Evolutionary conservation across 768 basidiomycete genomes (phyloP).

Genomic region (Amanita jacksonii): DNA sequence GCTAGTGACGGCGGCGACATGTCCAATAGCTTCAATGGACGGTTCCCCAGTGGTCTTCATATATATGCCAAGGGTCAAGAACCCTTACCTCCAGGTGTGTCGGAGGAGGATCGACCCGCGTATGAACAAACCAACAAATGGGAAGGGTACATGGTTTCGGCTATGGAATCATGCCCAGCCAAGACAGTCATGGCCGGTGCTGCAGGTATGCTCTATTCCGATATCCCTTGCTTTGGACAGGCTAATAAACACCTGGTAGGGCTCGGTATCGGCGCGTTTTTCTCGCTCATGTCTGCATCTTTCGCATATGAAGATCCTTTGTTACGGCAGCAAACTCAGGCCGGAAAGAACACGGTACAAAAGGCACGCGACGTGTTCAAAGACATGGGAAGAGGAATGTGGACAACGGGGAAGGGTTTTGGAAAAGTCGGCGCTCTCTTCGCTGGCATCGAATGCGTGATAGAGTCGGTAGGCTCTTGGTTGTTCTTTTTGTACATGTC

Average conservation of each 20-base stretch:
- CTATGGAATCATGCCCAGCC: conserved; percentile 78
- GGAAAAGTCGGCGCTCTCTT: conserved; percentile 91
- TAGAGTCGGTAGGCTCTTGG: conserved; percentile 83
- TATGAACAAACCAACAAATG: conserved; percentile 67
- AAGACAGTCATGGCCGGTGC: conserved; percentile 79
- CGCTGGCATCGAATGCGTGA: conserved; percentile 91
- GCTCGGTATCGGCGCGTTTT: conserved; percentile 88
- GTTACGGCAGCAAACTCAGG: conserved; percentile 52
- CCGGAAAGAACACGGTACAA: conserved; percentile 52
- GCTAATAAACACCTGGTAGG: conserved; percentile 34
- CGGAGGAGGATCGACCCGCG: conserved; percentile 67
- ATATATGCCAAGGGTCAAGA: conserved; percentile 81
- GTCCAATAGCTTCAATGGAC: background rate
- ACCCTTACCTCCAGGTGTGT: conserved; percentile 75
- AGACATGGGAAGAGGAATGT: conserved; percentile 94
- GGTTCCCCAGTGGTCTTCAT: conserved; percentile 48
- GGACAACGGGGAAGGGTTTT: conserved; percentile 82
- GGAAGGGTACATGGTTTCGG: conserved; percentile 58
- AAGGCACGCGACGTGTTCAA: conserved; percentile 81
- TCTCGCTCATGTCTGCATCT: conserved; percentile 92
- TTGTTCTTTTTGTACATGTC: background rate
- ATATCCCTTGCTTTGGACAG: conserved; percentile 5
- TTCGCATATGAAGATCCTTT: conserved; percentile 94
- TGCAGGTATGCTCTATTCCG: conserved; percentile 48
- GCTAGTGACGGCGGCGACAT: conserved; percentile 2